Conservation (phyloP, 2,329 filamentous ascomycete genomes). For the Allantophomopsis cytisporea region DNA sequence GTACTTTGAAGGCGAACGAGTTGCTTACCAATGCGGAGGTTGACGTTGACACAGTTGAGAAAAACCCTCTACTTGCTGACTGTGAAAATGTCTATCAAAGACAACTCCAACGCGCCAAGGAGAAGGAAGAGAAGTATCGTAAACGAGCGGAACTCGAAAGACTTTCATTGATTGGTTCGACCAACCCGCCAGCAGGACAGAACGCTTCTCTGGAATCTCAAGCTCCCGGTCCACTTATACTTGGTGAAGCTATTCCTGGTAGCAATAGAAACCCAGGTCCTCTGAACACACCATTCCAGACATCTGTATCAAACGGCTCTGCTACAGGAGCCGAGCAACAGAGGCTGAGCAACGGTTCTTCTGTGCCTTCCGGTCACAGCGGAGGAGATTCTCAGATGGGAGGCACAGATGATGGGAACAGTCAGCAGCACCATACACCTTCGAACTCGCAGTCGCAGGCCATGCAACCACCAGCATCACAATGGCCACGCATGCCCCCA, state of each 20-base stretch:
- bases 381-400: slow-evolving; percentile 50
- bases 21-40: slow-evolving; percentile 89
- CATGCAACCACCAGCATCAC: slow-evolving; percentile 33
- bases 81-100: slow-evolving; percentile 73
- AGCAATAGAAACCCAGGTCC: slow-evolving; percentile 14
- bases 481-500: slow-evolving; percentile 25
- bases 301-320: slow-evolving; percentile 44
- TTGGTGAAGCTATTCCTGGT: slow-evolving; percentile 52
- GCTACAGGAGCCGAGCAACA: slow-evolving; percentile 23
- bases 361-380: slow-evolving; percentile 23
- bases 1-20: slow-evolving; percentile 79
- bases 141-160: slow-evolving; percentile 24
- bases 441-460: slow-evolving; percentile 23
- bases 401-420: slow-evolving; percentile 29
- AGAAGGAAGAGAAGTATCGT: slow-evolving; percentile 43
- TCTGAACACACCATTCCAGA: slow-evolving; percentile 22
- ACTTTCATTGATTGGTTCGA: slow-evolving; percentile 27
- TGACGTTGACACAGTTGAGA: slow-evolving; percentile 68
- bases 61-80: slow-evolving; percentile 52
- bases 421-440: slow-evolving; percentile 26
- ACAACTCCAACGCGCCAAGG: slow-evolving; percentile 50
- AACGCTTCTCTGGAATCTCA: slow-evolving; percentile 27
- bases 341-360: slow-evolving; percentile 39
- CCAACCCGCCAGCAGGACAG: slow-evolving; percentile 22
- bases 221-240: slow-evolving; percentile 37